phyloP scores from a whole-genome alignment of 2,329 filamentous ascomycete genomes.

The Stachybotrys chlorohalonatus region DNA sequence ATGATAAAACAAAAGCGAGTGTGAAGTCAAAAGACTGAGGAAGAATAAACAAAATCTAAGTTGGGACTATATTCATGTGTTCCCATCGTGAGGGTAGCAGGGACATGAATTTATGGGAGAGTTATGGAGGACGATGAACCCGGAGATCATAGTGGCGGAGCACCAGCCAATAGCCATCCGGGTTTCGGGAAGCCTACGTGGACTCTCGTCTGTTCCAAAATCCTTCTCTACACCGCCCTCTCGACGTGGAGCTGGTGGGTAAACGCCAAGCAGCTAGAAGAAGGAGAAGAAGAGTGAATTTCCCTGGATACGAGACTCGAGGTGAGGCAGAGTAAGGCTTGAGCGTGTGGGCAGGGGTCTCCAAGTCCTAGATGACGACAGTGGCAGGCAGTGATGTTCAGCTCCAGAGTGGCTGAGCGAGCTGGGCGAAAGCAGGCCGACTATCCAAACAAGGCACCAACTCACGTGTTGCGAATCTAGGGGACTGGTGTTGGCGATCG shows the following conservation, averaged over 20 bases:
- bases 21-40: background rate
- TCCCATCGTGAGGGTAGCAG: no score
- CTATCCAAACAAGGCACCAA: background rate
- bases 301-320: background rate
- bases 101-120: no score
- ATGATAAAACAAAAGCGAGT: conserved; percentile 1
- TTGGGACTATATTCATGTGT: background rate
- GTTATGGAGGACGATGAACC: no score
- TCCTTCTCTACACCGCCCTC: background rate
- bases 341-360: no score
- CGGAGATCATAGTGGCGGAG: background rate
- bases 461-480: background rate
- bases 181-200: background rate
- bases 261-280: background rate
- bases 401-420: background rate
- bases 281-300: background rate
- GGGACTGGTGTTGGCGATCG: no score
- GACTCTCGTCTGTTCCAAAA: background rate
- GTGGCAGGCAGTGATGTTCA: no score
- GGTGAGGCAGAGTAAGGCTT: background rate
- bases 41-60: background rate
- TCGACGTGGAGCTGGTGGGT: no score
- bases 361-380: no score
- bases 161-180: background rate
- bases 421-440: background rate